phyloP scores from a whole-genome alignment of 495 filamentous ascomycete genomes.

The Aspergillus cavernicola region DNA sequence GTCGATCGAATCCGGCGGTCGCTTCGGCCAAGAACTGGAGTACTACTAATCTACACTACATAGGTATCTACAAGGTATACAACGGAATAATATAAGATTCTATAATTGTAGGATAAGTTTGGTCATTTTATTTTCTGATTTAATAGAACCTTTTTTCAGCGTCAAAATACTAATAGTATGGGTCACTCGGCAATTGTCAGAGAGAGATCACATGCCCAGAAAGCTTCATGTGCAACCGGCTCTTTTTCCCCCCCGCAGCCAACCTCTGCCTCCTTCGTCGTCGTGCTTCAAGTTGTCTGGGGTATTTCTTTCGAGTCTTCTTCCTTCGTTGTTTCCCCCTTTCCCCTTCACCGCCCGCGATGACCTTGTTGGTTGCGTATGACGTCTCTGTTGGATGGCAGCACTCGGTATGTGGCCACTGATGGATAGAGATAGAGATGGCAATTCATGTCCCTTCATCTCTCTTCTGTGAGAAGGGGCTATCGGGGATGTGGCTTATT shows the following conservation, averaged over 20 bases:
- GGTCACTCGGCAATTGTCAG: no score
- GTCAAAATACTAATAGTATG: no score
- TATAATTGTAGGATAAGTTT: no score
- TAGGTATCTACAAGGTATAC: no score
- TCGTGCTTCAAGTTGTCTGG: constrained; percentile 8
- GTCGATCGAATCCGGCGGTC: constrained; percentile 3
- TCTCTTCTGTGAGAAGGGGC: background rate
- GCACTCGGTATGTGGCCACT: constrained; percentile 51
- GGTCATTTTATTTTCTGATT: no score
- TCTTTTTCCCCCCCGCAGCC: constrained; percentile 10
- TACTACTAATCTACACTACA: background rate
- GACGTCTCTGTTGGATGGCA: constrained; percentile 57
- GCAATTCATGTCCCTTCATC: background rate
- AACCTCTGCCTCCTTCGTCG: constrained; percentile 7
- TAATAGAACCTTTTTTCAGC: no score
- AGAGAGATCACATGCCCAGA: constrained; percentile 23
- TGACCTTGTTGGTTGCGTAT: constrained; percentile 30
- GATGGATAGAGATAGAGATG: background rate
- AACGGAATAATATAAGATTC: no score
- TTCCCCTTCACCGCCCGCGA: constrained; percentile 24
- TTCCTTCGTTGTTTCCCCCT: constrained; percentile 8
- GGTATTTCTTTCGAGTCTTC: constrained; percentile 8
- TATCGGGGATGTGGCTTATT: background rate
- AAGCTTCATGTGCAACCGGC: constrained; percentile 22
- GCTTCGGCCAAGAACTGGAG: background rate